These are phyloP conservation scores for Dipteronia sinensis DNA, from an alignment of 345 rosid genomes.

Conservation along the genomic window DNA sequence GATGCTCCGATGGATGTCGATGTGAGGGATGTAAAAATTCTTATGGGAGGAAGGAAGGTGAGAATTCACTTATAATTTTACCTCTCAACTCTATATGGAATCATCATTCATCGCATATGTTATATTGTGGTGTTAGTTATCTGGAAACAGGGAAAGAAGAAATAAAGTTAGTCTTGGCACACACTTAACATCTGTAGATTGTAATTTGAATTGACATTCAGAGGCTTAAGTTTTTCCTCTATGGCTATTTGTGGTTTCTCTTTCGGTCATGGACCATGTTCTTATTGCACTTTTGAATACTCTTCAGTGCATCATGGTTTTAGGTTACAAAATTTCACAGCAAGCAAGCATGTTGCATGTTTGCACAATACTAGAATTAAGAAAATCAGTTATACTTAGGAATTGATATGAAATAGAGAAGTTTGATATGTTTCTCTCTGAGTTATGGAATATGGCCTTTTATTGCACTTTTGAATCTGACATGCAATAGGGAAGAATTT, in stretches of 20 bases:
- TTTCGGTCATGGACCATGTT: not conserved
- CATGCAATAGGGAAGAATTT: not conserved
- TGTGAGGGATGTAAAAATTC: constrained; percentile 69
- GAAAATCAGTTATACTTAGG: not conserved
- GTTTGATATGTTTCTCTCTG: not conserved
- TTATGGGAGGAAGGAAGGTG: constrained; percentile 59
- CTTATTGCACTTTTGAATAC: too few species aligned
- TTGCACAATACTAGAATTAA: not conserved
- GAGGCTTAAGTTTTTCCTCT: not conserved
- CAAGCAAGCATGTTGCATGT: not conserved
- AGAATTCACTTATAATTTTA: constrained; percentile 18
- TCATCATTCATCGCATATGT: not conserved
- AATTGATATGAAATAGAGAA: not conserved
- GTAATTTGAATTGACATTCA: constrained; percentile 15
- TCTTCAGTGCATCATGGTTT: not conserved
- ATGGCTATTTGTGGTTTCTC: not conserved
- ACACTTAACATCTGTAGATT: constrained; percentile 1
- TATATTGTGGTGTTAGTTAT: not conserved
- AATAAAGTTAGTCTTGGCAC: not conserved
- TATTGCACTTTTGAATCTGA: not conserved
- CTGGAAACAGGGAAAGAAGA: not conserved
- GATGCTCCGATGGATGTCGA: constrained; percentile 68
- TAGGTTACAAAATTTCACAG: not conserved
- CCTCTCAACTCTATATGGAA: not conserved
- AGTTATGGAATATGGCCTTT: not conserved